Base-by-base conservation (phyloP, 2,329 filamentous ascomycete genomes). In the Phialophora tarda region DNA sequence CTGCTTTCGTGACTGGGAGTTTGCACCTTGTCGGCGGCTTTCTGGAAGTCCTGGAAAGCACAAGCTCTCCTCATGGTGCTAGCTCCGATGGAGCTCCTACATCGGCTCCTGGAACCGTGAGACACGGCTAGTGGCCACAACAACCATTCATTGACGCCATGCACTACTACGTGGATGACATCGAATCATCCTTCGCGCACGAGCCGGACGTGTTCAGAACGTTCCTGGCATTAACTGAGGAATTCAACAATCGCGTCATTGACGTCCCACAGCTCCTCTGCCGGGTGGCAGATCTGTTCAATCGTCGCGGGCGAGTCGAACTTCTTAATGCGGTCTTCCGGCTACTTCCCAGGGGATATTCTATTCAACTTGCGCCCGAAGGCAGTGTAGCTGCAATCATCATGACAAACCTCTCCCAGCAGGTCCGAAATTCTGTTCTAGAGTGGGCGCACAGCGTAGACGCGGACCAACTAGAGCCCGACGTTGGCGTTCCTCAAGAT, bases 11-110 rank as follows among this genome's bases (percentile, higher is more conserved):
- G 10, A 96, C 93, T 14, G 93, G 93, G 2, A 96, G 92, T 76
- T 79, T 96, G 74, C 90, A 96, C 81, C 83, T 97, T 47, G 92
- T 93, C 0, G 92, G 93, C 7, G 91, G 90, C 11, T 82, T 93
- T 54, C 80, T 96, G 60, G 89, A 91, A 76, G 88, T 91, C 0
- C 77, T 96, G 65, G 91, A 91, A 38, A 67, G 53, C n/a, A 50
- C 62, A 5, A 26, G 1, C 1, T 23, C 8, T 10, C 11, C 59
- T 10, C 4, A 53, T 1, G 12, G 6, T 30, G 14, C 26, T n/a
- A 10, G 4, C 2, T 17, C 48, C 3, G 21, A 28, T 17, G 24
- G 48, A 24, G 21, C 21, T 28, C 24, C 48, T 51, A 51, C 8
- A n/a, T 21, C 38, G 38, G 38, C 38, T 17, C 17, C 17, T 21